These are phyloP conservation scores for Epichloe elymi DNA, from an alignment of 2,329 filamentous ascomycete genomes.

Conservation along the genomic window DNA sequence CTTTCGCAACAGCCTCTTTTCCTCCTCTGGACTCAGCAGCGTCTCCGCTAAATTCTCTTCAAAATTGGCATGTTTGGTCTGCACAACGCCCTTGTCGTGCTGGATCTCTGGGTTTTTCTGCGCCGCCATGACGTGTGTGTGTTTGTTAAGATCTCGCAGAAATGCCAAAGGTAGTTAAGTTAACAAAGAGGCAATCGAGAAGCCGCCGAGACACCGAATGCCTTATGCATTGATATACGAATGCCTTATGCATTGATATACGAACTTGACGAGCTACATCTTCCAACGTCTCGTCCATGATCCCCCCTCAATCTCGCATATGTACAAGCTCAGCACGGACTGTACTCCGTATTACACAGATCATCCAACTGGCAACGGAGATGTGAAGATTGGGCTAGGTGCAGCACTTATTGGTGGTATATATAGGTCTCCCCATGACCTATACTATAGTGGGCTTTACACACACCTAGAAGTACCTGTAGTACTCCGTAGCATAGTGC, in stretches of 20 bases:
- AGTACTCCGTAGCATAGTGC: too few species aligned
- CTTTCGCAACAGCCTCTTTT: slow-evolving; percentile 41
- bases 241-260: neutral
- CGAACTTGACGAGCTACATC: too few species aligned
- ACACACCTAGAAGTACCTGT: too few species aligned
- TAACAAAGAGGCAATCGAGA: neutral
- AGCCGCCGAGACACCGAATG: neutral
- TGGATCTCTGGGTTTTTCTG: neutral
- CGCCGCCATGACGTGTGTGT: neutral
- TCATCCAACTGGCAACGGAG: too few species aligned
- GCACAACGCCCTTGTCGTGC: neutral
- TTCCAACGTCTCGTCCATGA: too few species aligned
- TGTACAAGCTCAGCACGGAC: too few species aligned
- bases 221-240: neutral
- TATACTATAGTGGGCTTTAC: too few species aligned
- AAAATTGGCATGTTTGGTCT: neutral
- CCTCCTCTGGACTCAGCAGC: slow-evolving; percentile 13
- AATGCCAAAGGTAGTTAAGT: neutral
- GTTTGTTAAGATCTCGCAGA: neutral
- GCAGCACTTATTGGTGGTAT: too few species aligned
- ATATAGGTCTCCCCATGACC: too few species aligned
- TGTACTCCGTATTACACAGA: too few species aligned
- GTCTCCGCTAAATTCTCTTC: slow-evolving; percentile 2
- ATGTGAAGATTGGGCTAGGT: too few species aligned
- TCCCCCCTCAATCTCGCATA: too few species aligned